Base-by-base conservation (phyloP, 306 rosid species). In the Cucurbita argyrosperma region DNA sequence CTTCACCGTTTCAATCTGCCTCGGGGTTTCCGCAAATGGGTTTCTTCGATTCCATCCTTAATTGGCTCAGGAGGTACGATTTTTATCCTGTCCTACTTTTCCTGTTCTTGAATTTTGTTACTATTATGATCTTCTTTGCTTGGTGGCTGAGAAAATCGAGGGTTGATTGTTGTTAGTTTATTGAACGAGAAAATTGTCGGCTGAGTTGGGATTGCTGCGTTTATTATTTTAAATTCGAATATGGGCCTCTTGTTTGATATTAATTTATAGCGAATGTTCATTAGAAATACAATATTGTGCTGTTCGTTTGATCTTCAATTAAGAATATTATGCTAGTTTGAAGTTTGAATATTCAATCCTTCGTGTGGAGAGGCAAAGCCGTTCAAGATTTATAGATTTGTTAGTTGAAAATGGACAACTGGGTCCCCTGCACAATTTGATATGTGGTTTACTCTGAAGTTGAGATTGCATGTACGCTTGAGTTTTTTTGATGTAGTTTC, bases 11-110 rank as follows among this genome's bases (percentile, higher is more conserved):
- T 49, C 56, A 2, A 23, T 23, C 42, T 46, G 11, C 23, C 69
- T 14, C 45, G 45, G 43, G 3, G 37, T 68, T 68, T 68, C 43
- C 12, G 50, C n/a, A 49, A 49, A 92, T 92, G 98, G 96, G 98
- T 78, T 86, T 92, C 67, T 83, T 86, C 84, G 98, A 92, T 87
- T 84, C 96, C 56, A 16, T 92, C 46, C 98, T 92, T 83, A 92
- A 80, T 80, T 93, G 98, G 96, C 98, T 93, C 74, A 90, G 96
- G 75, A 87, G 98, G 98, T 93, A 80, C 19, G 5, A 18, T 19
- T 2, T 47, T 47, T 10, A 12, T 47, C 49, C 49, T 9, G 72
- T 60, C 19, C 40, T 58, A 59, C 15, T 71, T 21, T 57, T 16
- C 51, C 54, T 21, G 14, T 23, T 4, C 3, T 8, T 42, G 56